A percentile compares a stretch with the other conserved stretches of the same genome.
phyloP scores from a whole-genome alignment of 345 rosid genomes.

The Ceriops decandra region DNA sequence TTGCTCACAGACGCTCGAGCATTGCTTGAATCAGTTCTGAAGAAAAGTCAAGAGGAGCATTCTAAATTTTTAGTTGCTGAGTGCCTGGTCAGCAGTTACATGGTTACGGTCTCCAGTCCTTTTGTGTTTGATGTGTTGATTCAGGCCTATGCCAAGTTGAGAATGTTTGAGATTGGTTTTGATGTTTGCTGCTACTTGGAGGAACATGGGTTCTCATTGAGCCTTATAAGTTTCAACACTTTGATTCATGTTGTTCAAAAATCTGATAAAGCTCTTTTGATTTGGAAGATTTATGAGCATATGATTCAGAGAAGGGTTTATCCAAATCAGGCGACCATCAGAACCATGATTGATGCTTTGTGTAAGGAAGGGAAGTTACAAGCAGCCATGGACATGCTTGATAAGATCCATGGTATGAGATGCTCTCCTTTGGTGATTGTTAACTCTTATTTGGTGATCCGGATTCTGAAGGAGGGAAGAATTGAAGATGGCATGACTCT shows the following conservation, averaged over 20 bases:
- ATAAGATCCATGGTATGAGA: slow-evolving; percentile 64
- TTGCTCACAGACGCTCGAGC: slow-evolving; percentile 59
- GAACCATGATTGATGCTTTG: slow-evolving; percentile 50
- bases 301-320: slow-evolving; percentile 45
- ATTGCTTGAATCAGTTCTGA: slow-evolving; percentile 53
- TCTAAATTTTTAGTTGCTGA: slow-evolving; percentile 37
- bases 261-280: slow-evolving; percentile 42
- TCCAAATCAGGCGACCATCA: slow-evolving; percentile 50
- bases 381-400: slow-evolving; percentile 43
- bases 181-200: slow-evolving; percentile 45
- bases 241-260: slow-evolving; percentile 54
- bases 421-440: slow-evolving; percentile 61
- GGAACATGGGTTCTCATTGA: slow-evolving; percentile 46
- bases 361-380: slow-evolving; percentile 74
- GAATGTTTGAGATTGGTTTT: slow-evolving; percentile 56
- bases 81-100: slow-evolving; percentile 46
- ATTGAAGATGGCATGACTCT: slow-evolving; percentile 44
- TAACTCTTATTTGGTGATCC: slow-evolving; percentile 48
- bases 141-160: slow-evolving; percentile 61
- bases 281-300: slow-evolving; percentile 69
- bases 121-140: slow-evolving; percentile 62
- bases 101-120: slow-evolving; percentile 36
- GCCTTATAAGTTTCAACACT: slow-evolving; percentile 51
- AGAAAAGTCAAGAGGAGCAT: slow-evolving; percentile 16
- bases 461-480: slow-evolving; percentile 51